A percentile compares a stretch with the other conserved stretches of the same genome.
Conservation (phyloP, 495 filamentous ascomycete genomes). For the Penicillium fimorum region DNA sequence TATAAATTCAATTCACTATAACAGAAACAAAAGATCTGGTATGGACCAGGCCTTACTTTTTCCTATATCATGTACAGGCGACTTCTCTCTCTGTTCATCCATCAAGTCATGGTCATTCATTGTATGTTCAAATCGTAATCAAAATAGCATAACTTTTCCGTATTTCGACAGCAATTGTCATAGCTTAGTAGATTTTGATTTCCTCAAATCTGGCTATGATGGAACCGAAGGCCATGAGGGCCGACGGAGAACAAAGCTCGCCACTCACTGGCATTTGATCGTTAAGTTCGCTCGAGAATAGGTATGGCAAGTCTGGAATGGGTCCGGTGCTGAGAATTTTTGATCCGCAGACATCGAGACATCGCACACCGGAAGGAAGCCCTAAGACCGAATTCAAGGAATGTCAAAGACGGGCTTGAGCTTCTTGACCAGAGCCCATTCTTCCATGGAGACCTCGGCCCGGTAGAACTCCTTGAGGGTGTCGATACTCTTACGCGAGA, state of each 20-base stretch:
- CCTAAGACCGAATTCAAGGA: constrained; percentile 43
- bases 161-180: constrained; percentile 22
- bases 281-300: constrained; percentile 3
- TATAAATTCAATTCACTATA: constrained; percentile 26
- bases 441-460: constrained; percentile 84
- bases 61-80: constrained; percentile 37
- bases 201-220: constrained; percentile 6
- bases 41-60: constrained; percentile 29
- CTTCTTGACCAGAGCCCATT: constrained; percentile 90
- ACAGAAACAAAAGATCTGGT: constrained; percentile 19
- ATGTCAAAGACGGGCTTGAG: constrained; percentile 95
- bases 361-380: neutral
- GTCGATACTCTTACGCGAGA: constrained; percentile 86
- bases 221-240: constrained; percentile 3
- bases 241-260: constrained; percentile 13
- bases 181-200: constrained; percentile 12
- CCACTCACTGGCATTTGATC: constrained; percentile 5
- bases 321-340: neutral
- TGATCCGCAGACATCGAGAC: neutral
- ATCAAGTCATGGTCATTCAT: constrained; percentile 35
- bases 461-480: constrained; percentile 95
- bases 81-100: constrained; percentile 24
- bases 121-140: constrained; percentile 32
- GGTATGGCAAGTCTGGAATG: constrained; percentile 7
- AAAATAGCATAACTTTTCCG: constrained; percentile 28